Base-by-base conservation (phyloP, 2,329 filamentous ascomycete species). In the Monilinia fructicola region DNA sequence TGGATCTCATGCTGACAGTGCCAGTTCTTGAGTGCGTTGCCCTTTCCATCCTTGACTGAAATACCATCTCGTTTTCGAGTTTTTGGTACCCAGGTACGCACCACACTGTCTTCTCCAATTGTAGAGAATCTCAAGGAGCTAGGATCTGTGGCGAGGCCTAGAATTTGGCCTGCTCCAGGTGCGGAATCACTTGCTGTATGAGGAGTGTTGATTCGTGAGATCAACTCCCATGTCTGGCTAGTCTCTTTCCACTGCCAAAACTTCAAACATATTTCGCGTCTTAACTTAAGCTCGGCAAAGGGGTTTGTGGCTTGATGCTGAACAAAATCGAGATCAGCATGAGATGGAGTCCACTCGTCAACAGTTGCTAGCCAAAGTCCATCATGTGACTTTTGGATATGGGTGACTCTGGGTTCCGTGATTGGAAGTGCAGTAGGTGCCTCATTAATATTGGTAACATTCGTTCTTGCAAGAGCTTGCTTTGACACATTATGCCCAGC, bases 311-410 rank as follows among this genome's bases (percentile, higher is more conserved):
- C 78, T 26, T 81, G 75, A 69, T 84, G 79, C 63, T 81, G 80
- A 11, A 90, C 77, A 66, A 84, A 83, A 50, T 85, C 83, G 18
- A 91, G 78, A 74, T 97, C 93, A 68, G 85, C 81, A 16, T 81
- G 79, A 12, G 91, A 87, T 1, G 93, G 93, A 62, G 85, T 84
- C 95, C 95, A 99, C 74, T 93, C 91, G 76, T 99, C 95, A 1
- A 96, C 85, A 1, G 92, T 97, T 5, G 90, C 93, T 67, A 99
- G 84, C 93, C 94, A 98, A 71, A 87, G 84, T 23, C 94, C 94
- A 74, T 98, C 90, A 60, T 84, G 81, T 54, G 91, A 94, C 71
- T 95, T 87, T 54, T 88, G 85, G 61, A 98, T 81, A 66, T 90
- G 85, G 9, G 86, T 89, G 56, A 97, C 85, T 69, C 90, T 86